phyloP scores from a whole-genome alignment of 2,329 filamentous ascomycete species.

The Davidsoniella australis region DNA sequence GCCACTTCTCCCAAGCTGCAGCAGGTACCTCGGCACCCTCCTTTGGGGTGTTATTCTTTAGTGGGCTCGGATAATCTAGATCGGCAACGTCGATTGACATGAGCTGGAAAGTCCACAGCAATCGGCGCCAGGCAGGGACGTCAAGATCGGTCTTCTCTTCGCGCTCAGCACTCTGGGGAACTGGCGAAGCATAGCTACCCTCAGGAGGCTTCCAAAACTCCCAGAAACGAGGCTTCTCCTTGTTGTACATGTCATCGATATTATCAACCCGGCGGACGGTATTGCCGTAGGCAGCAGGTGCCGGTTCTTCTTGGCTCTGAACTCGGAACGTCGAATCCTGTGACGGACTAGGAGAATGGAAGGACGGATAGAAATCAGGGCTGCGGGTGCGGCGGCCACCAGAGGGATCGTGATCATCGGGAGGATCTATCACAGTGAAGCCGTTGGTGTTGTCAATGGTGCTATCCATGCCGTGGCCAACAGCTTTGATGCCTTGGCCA shows the following conservation, averaged over 20 bases:
- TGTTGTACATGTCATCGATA: slow-evolving; percentile 31
- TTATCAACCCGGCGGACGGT: slow-evolving; percentile 35
- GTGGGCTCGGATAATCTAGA: slow-evolving; percentile 43
- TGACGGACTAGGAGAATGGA: slow-evolving; percentile 7
- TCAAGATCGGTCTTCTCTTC: slow-evolving; percentile 19
- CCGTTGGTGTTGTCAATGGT: slow-evolving; percentile 39
- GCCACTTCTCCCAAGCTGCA: slow-evolving; percentile 61
- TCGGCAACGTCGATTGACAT: slow-evolving; percentile 22
- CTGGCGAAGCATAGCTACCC: slow-evolving; percentile 42
- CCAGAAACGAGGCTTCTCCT: slow-evolving; percentile 35
- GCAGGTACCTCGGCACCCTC: slow-evolving; percentile 35
- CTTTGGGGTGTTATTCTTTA: slow-evolving; percentile 35
- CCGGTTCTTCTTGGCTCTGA: slow-evolving; percentile 4
- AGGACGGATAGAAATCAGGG: slow-evolving; percentile 14
- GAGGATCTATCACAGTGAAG: slow-evolving; percentile 23
- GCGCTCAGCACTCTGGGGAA: slow-evolving; percentile 38
- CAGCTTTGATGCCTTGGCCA: slow-evolving; percentile 29
- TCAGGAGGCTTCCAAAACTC: slow-evolving; percentile 48
- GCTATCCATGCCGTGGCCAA: slow-evolving; percentile 32
- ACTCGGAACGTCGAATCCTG: slow-evolving; percentile 6
- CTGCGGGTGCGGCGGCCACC: slow-evolving; percentile 11
- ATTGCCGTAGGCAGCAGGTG: slow-evolving; percentile 22
- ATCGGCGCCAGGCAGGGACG: slow-evolving; percentile 30
- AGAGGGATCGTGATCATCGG: slow-evolving; percentile 12
- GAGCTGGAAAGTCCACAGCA: slow-evolving; percentile 7